Conservation (phyloP, 371 early-diverging fungal genomes). For the Entomophthora muscae region DNA sequence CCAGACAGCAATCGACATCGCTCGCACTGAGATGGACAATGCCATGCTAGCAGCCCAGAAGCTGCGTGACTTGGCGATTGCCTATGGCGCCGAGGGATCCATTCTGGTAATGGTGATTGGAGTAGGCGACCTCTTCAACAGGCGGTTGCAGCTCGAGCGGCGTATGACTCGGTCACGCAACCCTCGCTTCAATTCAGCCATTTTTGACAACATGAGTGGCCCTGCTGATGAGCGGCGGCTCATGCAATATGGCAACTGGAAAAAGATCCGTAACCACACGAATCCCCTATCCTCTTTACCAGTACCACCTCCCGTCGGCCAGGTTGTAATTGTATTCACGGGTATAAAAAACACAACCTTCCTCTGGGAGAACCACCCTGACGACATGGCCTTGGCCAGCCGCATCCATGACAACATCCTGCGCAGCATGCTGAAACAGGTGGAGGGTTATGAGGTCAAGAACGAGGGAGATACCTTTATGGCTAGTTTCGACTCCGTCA, state of each 20-base stretch:
- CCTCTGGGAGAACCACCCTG: conserved; percentile 82
- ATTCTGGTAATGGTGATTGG: conserved; percentile 74
- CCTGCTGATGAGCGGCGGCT: background rate
- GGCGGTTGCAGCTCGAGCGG: conserved; percentile 10
- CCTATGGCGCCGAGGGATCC: conserved; percentile 59
- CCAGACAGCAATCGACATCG: conserved; percentile 68
- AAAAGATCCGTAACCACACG: background rate
- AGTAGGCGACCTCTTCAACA: conserved; percentile 50
- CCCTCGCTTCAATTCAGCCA: background rate
- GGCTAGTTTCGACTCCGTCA: conserved; percentile 77
- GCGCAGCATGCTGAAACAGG: conserved; percentile 58
- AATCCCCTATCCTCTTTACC: background rate
- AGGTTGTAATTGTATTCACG: conserved; percentile 80
- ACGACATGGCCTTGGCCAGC: conserved; percentile 76
- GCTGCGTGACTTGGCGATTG: conserved; percentile 65
- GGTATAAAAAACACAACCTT: conserved; percentile 87
- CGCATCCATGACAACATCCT: conserved; percentile 73
- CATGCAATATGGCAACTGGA: background rate
- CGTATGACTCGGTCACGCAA: background rate
- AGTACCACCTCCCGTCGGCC: conserved; percentile 60
- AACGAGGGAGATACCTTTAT: conserved; percentile 95
- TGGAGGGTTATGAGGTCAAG: conserved; percentile 93
- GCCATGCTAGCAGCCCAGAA: conserved; percentile 63
- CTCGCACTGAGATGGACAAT: conserved; percentile 42
- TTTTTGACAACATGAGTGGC: background rate